Percentiles rank a stretch among this genome's conserved stretches.
Conservation (phyloP, 257 asterid species). For the Nicotiana attenuata region DNA sequence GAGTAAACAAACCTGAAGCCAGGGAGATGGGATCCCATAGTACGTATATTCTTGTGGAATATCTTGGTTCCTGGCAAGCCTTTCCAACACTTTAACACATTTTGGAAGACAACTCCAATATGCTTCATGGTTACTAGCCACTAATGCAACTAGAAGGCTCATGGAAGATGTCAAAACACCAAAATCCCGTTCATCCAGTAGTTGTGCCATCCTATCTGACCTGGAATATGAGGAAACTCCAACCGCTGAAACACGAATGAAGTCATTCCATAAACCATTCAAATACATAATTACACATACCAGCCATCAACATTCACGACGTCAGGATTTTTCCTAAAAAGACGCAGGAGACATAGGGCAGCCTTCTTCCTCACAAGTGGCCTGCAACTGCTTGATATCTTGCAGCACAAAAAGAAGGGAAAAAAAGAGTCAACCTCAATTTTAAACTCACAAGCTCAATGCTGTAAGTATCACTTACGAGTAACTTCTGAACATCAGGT, state of each 20-base stretch:
- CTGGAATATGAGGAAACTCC: conserved; percentile 36
- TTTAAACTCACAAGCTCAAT: neutral
- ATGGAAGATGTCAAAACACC: conserved; percentile 96
- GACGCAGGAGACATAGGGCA: conserved; percentile 93
- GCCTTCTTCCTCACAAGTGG: conserved; percentile 99
- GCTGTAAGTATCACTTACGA: conserved; percentile 56
- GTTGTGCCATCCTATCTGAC: conserved; percentile 97
- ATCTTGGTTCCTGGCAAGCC: conserved; percentile 94
- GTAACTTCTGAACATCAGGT: conserved; percentile 99
- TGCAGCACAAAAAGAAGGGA: conserved; percentile 15
- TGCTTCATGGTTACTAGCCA: conserved; percentile 89
- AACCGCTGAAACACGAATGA: neutral
- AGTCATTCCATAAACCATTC: neutral
- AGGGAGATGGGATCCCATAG: conserved; percentile 99
- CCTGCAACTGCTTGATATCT: conserved; percentile 95
- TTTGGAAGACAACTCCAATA: conserved; percentile 98
- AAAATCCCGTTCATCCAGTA: conserved; percentile 96
- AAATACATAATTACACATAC: conserved; percentile 22
- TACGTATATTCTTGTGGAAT: conserved; percentile 98
- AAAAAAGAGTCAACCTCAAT: conserved; percentile 9
- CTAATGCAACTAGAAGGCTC: conserved; percentile 97
- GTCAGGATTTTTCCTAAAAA: conserved; percentile 91
- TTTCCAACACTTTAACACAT: conserved; percentile 85
- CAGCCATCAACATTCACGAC: conserved; percentile 99
- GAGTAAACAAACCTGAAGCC: conserved; percentile 86